Percentiles rank a stretch among this genome's conserved stretches.
phyloP scores from a whole-genome alignment of 2,329 filamentous ascomycete genomes.

The Emmonsiellopsis sp. region DNA sequence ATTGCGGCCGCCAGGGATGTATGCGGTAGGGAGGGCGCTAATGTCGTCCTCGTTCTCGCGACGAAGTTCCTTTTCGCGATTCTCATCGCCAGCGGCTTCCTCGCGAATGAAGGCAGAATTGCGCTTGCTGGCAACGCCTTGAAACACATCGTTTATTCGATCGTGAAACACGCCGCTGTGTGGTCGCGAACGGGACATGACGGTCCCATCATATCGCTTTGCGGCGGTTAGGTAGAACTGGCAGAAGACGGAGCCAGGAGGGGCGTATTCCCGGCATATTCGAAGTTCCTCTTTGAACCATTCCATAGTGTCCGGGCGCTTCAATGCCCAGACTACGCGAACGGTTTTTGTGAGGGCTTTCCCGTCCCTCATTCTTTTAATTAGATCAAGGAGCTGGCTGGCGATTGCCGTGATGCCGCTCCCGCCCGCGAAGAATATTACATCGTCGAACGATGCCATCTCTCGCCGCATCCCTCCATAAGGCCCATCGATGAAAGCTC shows the following conservation, averaged over 20 bases:
- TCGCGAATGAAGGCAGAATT: constrained; percentile 75
- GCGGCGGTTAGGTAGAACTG: constrained; percentile 89
- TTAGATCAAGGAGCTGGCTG: constrained; percentile 83
- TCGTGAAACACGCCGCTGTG: constrained; percentile 72
- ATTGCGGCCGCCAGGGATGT: constrained; percentile 12
- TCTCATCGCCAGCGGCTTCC: constrained; percentile 61
- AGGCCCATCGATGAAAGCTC: constrained; percentile 85
- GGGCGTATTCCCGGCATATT: constrained; percentile 82
- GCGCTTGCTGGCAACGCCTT: constrained; percentile 75
- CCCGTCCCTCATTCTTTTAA: constrained; percentile 90
- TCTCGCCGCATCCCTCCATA: constrained; percentile 91
- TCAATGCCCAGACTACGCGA: constrained; percentile 88
- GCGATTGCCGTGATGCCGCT: constrained; percentile 91
- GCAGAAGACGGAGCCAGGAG: constrained; percentile 79
- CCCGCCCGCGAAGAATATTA: constrained; percentile 85
- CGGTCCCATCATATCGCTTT: constrained; percentile 44
- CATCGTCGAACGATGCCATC: constrained; percentile 84
- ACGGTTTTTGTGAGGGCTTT: constrained; percentile 88
- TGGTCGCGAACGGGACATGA: constrained; percentile 40
- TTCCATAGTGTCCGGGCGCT: constrained; percentile 85
- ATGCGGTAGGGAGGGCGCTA: constrained; percentile 61
- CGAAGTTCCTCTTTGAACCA: constrained; percentile 95
- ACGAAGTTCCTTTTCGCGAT: constrained; percentile 69
- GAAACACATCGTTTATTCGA: constrained; percentile 77
- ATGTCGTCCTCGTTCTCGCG: constrained; percentile 77